Evolutionary conservation across 2,329 filamentous ascomycete species (phyloP), one percentile per base, ranked within the genome.

Genomic region (Coniochaeta hoffmannii): DNA sequence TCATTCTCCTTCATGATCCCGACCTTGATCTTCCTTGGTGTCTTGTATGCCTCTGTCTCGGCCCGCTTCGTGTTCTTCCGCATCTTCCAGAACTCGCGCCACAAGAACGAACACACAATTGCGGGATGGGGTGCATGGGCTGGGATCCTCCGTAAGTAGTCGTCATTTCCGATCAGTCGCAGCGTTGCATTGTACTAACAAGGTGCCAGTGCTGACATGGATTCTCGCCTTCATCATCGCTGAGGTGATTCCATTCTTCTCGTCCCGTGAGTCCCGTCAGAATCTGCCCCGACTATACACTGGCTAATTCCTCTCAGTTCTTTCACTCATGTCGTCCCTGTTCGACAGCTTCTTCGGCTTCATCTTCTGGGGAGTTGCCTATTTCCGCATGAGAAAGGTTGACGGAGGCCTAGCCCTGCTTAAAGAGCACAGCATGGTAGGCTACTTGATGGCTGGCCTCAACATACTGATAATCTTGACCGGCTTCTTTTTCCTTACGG

Each of bases 1-100:
- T 82, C 89, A 0, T 97, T 96, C 71, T 91, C 88, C 12, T 96
- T 97, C 75, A 96, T 96, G 91, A 88, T 97, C 31, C 92, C 92
- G 0, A 97, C 92, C 0, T 80, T 97, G 61, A 90, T 97, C 66
- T 97, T 97, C 75, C 73, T 97, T 4, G 92, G 92, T 8, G 90
- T 95, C 0, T 72, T 97, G 17, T 97, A 97, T 68, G 91, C 92
- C 14, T 94, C 89, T 0, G 90, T 97, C 1, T 92, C 90, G 4
- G 88, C 89, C 1, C 87, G 92, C 30, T 96, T 97, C 73, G 76
- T 97, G 65, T 96, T 96, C 75, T 95, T 96, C 81, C 88, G 90
- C 60, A 67, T 94, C 17, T 96, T 96, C 71, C 83, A 87, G 56
- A 85, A 85, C 63, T 88, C 90, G 12, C 81, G 80, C 57, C 92